phyloP scores from a whole-genome alignment of 2,329 filamentous ascomycete genomes.

The Fusarium nanum region DNA sequence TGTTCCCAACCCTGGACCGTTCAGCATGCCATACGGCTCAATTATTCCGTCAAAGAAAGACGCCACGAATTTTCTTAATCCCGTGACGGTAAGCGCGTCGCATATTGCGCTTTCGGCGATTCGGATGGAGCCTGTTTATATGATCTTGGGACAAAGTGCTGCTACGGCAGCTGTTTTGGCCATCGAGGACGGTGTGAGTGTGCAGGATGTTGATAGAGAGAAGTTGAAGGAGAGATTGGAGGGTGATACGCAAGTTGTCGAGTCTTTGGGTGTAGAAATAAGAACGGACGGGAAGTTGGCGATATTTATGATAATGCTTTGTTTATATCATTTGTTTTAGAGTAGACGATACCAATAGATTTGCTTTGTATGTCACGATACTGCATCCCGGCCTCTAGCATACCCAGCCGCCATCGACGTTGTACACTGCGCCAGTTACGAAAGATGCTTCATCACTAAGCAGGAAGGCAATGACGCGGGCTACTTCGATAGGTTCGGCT shows the following conservation, averaged over 20 bases:
- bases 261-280: background rate
- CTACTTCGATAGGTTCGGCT: constrained; percentile 21
- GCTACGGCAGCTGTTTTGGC: constrained; percentile 28
- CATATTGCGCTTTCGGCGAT: constrained; percentile 27
- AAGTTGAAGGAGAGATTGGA: constrained; percentile 7
- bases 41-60: constrained; percentile 12
- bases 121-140: constrained; percentile 35
- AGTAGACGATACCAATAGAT: background rate
- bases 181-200: constrained; percentile 20
- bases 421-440: constrained; percentile 49
- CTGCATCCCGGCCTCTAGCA: constrained; percentile 1
- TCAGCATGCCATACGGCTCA: constrained; percentile 15
- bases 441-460: constrained; percentile 42
- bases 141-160: constrained; percentile 34
- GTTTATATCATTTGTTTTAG: background rate
- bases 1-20: constrained; percentile 15
- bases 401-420: constrained; percentile 55
- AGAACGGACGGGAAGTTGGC: background rate
- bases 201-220: constrained; percentile 27
- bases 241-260: constrained; percentile 16
- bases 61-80: constrained; percentile 31
- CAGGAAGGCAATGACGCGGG: constrained; percentile 39
- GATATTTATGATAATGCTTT: background rate
- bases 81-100: constrained; percentile 26
- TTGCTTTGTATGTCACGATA: too few relatives aligned